Evolutionary conservation across 108 stramenopile species (phyloP).

Genomic region (Skeletonema marinoi): DNA sequence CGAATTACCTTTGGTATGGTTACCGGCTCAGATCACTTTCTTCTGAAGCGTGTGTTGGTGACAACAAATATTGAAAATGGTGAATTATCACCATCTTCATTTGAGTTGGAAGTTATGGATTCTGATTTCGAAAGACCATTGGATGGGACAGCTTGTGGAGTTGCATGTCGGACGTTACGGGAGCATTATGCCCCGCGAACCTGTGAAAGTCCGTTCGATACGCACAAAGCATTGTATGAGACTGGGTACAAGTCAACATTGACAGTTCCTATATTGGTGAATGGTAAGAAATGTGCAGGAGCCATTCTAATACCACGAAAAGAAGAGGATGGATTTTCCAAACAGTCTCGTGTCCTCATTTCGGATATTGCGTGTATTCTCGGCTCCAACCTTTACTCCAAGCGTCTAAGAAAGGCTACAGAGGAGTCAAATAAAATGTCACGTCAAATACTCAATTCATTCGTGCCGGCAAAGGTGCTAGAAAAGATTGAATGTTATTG

Average conservation of each 20-base stretch:
- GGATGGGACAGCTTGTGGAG: slow-evolving; percentile 25
- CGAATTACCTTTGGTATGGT: slow-evolving; percentile 22
- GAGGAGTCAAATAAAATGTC: slow-evolving; percentile 26
- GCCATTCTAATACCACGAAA: neutral
- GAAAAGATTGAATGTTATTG: slow-evolving; percentile 44
- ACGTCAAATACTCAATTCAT: slow-evolving; percentile 45
- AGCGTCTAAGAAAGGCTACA: slow-evolving; percentile 7
- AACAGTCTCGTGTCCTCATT: slow-evolving; percentile 17
- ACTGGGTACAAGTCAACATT: slow-evolving; percentile 16
- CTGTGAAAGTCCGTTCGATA: neutral
- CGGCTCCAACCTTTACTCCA: slow-evolving; percentile 26
- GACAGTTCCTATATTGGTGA: slow-evolving; percentile 23
- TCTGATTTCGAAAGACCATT: slow-evolving; percentile 18
- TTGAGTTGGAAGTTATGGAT: slow-evolving; percentile 32
- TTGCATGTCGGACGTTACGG: slow-evolving; percentile 11
- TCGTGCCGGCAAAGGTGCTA: slow-evolving; percentile 38
- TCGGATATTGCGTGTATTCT: slow-evolving; percentile 20
- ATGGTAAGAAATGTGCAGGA: slow-evolving; percentile 23
- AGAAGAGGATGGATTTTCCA: slow-evolving; percentile 18
- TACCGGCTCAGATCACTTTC: slow-evolving; percentile 21
- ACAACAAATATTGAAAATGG: neutral
- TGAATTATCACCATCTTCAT: neutral
- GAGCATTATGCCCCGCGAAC: slow-evolving; percentile 24
- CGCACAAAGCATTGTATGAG: slow-evolving; percentile 4
- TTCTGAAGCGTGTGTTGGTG: neutral